A percentile compares a stretch with the other conserved stretches of the same genome.
Evolutionary conservation across 108 stramenopile species (phyloP).

Genomic region (Cyclotella baltica): DNA sequence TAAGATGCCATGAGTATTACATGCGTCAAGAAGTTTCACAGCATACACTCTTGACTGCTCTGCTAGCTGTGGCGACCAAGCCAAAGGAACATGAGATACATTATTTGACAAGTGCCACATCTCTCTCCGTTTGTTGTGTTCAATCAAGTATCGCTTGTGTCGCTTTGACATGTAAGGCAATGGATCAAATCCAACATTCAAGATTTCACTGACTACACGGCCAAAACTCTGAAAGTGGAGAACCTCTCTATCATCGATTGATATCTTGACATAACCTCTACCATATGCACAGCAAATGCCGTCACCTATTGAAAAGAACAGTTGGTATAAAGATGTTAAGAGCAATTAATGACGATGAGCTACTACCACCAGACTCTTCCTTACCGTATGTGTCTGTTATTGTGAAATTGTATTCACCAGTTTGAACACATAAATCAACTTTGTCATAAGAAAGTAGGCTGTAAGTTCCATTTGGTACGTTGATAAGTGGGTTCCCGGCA

Average conservation of each 20-base stretch:
- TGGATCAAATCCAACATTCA: slow-evolving; percentile 44
- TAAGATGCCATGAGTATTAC: slow-evolving; percentile 39
- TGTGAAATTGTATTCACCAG: slow-evolving; percentile 44
- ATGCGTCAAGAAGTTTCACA: slow-evolving; percentile 41
- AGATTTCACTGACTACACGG: slow-evolving; percentile 16
- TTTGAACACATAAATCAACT: slow-evolving; percentile 31
- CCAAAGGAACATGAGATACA: slow-evolving; percentile 41
- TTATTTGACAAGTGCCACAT: slow-evolving; percentile 48
- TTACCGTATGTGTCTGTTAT: slow-evolving; percentile 41
- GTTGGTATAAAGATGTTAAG: background rate
- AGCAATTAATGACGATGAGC: background rate
- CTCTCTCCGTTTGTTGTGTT: slow-evolving; percentile 47
- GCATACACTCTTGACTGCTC: slow-evolving; percentile 39
- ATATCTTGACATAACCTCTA: slow-evolving; percentile 32
- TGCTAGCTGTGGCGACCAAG: slow-evolving; percentile 44
- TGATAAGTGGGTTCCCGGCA: background rate
- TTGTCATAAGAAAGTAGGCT: slow-evolving; percentile 6
- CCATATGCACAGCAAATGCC: slow-evolving; percentile 50
- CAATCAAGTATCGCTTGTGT: slow-evolving; percentile 39
- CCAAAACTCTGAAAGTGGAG: slow-evolving; percentile 8
- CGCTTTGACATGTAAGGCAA: slow-evolving; percentile 34
- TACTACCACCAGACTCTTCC: background rate
- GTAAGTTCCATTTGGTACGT: slow-evolving; percentile 30
- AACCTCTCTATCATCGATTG: slow-evolving; percentile 34
- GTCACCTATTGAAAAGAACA: slow-evolving; percentile 12